A percentile compares a stretch with the other conserved stretches of the same genome.
phyloP scores from a whole-genome alignment of 495 filamentous ascomycete genomes.

The Stereocaulon alpinum region DNA sequence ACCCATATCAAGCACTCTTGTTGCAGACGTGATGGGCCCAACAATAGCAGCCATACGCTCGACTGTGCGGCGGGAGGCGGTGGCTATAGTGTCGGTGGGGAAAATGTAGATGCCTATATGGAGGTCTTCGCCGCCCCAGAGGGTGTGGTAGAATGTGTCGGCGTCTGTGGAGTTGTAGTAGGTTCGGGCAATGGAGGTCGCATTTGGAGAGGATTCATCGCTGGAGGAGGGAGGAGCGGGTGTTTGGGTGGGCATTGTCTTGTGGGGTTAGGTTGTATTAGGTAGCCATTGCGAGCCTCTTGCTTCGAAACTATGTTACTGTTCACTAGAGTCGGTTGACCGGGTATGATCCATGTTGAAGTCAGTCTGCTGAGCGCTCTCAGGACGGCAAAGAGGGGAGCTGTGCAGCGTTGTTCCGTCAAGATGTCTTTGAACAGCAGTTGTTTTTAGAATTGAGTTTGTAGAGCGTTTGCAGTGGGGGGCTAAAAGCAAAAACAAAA shows the following conservation, averaged over 20 bases:
- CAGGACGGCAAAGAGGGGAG: too few relatives aligned
- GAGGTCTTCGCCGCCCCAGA: slow-evolving; percentile 22
- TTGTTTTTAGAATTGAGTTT: too few relatives aligned
- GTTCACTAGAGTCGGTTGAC: too few relatives aligned
- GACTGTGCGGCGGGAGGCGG: slow-evolving; percentile 9
- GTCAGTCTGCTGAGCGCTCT: too few relatives aligned
- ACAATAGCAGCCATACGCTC: slow-evolving; percentile 12
- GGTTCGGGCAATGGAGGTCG: slow-evolving; percentile 9
- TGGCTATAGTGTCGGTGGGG: slow-evolving; percentile 1
- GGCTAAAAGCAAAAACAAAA: too few relatives aligned
- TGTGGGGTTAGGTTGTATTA: not conserved
- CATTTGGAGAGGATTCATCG: not conserved
- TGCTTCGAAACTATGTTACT: too few relatives aligned
- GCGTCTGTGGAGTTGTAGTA: slow-evolving; percentile 19
- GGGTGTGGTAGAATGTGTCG: slow-evolving; percentile 20
- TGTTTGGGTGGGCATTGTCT: not conserved
- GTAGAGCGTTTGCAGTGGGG: too few relatives aligned
- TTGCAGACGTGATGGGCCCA: slow-evolving; percentile 22
- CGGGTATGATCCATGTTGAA: too few relatives aligned
- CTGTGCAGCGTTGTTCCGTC: too few relatives aligned
- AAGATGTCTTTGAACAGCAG: too few relatives aligned
- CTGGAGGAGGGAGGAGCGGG: not conserved
- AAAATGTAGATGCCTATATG: slow-evolving; percentile 16
- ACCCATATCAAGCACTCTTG: slow-evolving; percentile 48
- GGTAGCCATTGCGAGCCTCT: not conserved